Evolutionary conservation across 176 grass and related monocot species (phyloP).

Genomic region (Ampelocalamus luodianensis): DNA sequence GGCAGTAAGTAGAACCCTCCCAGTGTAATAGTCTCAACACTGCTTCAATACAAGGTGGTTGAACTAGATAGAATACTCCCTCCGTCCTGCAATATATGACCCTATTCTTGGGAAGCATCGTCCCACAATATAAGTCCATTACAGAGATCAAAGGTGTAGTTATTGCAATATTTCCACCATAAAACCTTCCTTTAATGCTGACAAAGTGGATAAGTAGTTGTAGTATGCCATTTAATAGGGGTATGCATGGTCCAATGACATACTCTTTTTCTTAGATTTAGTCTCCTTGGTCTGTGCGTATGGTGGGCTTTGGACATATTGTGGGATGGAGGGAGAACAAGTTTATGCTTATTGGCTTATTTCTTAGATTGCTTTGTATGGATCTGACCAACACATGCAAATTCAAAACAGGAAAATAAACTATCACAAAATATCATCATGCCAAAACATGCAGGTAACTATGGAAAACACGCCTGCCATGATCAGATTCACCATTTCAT

Average conservation of each 20-base stretch:
- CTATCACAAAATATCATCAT: not conserved
- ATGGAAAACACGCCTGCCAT: not conserved
- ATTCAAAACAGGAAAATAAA: slow-evolving; percentile 21
- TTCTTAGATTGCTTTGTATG: not conserved
- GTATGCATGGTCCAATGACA: too few relatives aligned
- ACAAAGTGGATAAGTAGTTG: too few relatives aligned
- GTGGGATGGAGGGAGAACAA: not conserved
- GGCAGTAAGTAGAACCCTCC: slow-evolving; percentile 4
- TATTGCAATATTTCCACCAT: too few relatives aligned
- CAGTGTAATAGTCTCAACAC: slow-evolving; percentile 13
- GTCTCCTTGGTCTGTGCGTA: too few relatives aligned
- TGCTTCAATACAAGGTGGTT: slow-evolving; percentile 20
- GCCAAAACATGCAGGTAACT: slow-evolving; percentile 29
- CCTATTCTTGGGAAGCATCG: too few relatives aligned
- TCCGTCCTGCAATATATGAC: too few relatives aligned
- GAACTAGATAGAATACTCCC: not conserved
- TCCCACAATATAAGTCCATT: too few relatives aligned
- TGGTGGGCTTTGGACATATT: too few relatives aligned
- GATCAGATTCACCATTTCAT: slow-evolving; percentile 26
- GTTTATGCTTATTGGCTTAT: slow-evolving; percentile 1
- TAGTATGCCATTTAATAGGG: too few relatives aligned
- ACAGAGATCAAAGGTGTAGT: too few relatives aligned
- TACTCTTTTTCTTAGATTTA: too few relatives aligned
- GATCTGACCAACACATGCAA: slow-evolving; percentile 10
- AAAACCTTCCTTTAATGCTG: too few relatives aligned